Base-by-base conservation (phyloP, 306 rosid species). In the Mimosa pudica region DNA sequence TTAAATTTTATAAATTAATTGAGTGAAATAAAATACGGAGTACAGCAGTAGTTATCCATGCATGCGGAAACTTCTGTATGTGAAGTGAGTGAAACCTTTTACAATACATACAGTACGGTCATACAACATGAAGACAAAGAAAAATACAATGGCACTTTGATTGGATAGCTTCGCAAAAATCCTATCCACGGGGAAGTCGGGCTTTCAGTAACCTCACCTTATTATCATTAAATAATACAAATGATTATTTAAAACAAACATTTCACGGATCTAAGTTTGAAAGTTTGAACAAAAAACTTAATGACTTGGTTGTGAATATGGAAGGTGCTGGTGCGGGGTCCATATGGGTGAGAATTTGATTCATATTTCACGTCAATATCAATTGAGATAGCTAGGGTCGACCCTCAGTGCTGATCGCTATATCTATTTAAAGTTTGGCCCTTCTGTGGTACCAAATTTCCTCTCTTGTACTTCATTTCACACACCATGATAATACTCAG, bases 31-130 rank as follows among this genome's bases (percentile, higher is more conserved):
- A 17, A 54, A 54, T 5, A 54, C 1, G 30, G 30, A 24, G 30
- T 24, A 24, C 30, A 24, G 30, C 30, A 5, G 5, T 1, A 54
- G 2, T 17, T 7, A 0, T 17, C 10, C 24, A 17, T 17, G 20
- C 60, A 54, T 17, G 9, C 0, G 20, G 8, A 52, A 16, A 54
- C 60, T 5, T 17, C 9, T 55, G 10, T 55, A 0, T 55, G 62
- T 17, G 30, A 55, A 55, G 62, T 55, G 10, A 74, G 62, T 63
- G 68, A 64, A 49, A 58, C 68, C 72, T 60, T 63, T 48, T 10
- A 48, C 51, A 35, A 20, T 30, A 41, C 41, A 24, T n/a, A 38
- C 30, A 24, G 30, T 24, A 24, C 30, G 30, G 30, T 24, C 30
- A 24, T 24, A 24, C 42, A 38, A 3, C 48, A 55, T 58, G 6